Evolutionary conservation across 139 green algal genomes (phyloP).

Genomic region (Chlorella sorokiniana): DNA sequence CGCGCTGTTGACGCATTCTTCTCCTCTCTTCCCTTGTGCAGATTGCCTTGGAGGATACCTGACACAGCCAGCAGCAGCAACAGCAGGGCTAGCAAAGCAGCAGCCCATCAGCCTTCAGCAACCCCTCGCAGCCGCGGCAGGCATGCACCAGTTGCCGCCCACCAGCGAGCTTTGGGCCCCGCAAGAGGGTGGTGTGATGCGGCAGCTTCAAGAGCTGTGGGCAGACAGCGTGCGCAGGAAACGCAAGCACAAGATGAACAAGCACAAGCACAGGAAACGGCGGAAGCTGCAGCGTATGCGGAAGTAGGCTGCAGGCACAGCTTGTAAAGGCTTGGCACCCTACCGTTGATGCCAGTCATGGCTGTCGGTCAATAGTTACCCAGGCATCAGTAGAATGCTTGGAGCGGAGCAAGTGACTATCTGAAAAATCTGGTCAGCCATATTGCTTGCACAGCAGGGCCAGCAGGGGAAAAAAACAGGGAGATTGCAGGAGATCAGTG

Average conservation of each 20-base stretch:
- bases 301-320: background rate
- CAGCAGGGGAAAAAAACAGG: background rate
- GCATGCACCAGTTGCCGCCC: background rate
- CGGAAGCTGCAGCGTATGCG: constrained; percentile 12
- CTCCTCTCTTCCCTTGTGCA: background rate
- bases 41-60: background rate
- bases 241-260: constrained; percentile 70
- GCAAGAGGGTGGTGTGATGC: background rate
- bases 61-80: background rate
- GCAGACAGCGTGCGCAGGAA: constrained; percentile 25
- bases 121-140: background rate
- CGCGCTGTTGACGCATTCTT: too few species aligned
- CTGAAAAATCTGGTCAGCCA: too few species aligned
- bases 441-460: background rate
- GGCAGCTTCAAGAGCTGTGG: background rate
- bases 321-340: too few species aligned
- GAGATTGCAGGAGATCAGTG: too few species aligned
- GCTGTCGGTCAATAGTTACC: too few species aligned
- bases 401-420: too few species aligned
- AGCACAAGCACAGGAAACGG: constrained; percentile 63
- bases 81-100: background rate
- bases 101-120: background rate
- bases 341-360: too few species aligned
- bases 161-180: background rate
- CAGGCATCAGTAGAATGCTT: too few species aligned